Conservation (phyloP, 192 early-diverging fungal species). For the Podila minutissima region DNA sequence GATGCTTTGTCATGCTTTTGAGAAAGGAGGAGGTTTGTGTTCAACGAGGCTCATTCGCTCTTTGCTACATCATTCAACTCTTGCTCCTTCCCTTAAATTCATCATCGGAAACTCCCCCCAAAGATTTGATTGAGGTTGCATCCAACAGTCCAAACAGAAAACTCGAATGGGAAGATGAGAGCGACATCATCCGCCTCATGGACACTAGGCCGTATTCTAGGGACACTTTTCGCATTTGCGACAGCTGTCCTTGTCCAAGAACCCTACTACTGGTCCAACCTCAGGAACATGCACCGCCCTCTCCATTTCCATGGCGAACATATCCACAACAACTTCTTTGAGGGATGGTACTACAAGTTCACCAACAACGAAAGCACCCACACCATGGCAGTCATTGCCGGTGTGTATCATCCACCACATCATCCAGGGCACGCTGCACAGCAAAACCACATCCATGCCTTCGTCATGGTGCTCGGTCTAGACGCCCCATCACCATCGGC, state of each 20-base stretch:
- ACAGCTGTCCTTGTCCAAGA: conserved; percentile 13
- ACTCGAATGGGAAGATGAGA: too few relatives aligned
- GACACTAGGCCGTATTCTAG: neutral
- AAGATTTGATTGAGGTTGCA: neutral
- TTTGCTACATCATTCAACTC: too few relatives aligned
- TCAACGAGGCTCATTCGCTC: too few relatives aligned
- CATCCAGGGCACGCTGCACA: neutral
- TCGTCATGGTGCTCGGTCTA: conserved; percentile 47
- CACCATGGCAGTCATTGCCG: conserved; percentile 53
- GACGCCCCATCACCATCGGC: conserved; percentile 22
- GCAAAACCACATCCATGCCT: conserved; percentile 47
- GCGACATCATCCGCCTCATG: neutral
- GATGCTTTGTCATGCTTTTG: too few relatives aligned
- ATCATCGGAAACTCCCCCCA: neutral
- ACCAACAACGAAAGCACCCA: conserved; percentile 2
- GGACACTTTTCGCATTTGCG: conserved; percentile 14
- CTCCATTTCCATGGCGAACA: conserved; percentile 45
- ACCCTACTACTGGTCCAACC: conserved; percentile 29
- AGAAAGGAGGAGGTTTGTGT: too few relatives aligned
- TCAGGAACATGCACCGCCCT: conserved; percentile 26
- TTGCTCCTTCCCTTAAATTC: neutral
- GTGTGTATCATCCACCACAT: conserved; percentile 41
- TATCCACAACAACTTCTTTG: conserved; percentile 48
- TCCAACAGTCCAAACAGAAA: neutral
- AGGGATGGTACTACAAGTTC: conserved; percentile 61